Base-by-base conservation (phyloP, 176 grass and related monocot species). In the Oryza punctata region DNA sequence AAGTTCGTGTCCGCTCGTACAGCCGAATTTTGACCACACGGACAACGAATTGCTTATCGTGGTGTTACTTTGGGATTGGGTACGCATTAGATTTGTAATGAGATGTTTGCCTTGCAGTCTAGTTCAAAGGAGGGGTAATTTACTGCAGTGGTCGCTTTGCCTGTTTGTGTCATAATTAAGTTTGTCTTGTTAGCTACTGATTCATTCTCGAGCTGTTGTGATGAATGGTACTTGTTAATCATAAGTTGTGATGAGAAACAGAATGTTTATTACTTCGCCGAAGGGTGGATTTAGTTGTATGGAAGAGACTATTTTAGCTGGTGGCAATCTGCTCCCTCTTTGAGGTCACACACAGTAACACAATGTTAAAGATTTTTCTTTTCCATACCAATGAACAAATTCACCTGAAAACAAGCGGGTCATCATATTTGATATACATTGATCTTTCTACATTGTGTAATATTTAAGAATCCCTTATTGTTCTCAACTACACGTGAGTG, bases 401-500 rank as follows among this genome's bases (percentile, higher is more conserved):
- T 16, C 6, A 47, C 49, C 11, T 11, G 59, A 40, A 24, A 77
- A 40, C 25, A 77, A 38, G 27, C 3, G 4, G 16, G 5, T 12
- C 24, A 50, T 28, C 37, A 7, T 63, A 26, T 63, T 80, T 19
- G 54, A 30, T 65, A 12, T 63, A 67, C 4, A 1, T 33, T 79
- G 19, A 6, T 6, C 14, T 33, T 71, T 71, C 25, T 63, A 23
- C 10, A 13, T 12, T 54, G 45, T 66, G 1, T 6, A 15, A 19
- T 65, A 19, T 65, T 52, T 12, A 1, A 41, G 59, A 4, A 50
- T 26, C 70, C 41, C 40, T 10, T 63, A 44, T 66, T 65, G 43
- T 43, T 72, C 41, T 72, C 27, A 26, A 83, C 28, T 80, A 57
- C 59, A 67, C 47, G 38, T 21, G n/a, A 66, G 15, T 40, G 24